Evolutionary conservation across 164 flowering plant genomes (phyloP), one percentile per base, ranked within the genome.

Genomic region (Berberis thunbergii): DNA sequence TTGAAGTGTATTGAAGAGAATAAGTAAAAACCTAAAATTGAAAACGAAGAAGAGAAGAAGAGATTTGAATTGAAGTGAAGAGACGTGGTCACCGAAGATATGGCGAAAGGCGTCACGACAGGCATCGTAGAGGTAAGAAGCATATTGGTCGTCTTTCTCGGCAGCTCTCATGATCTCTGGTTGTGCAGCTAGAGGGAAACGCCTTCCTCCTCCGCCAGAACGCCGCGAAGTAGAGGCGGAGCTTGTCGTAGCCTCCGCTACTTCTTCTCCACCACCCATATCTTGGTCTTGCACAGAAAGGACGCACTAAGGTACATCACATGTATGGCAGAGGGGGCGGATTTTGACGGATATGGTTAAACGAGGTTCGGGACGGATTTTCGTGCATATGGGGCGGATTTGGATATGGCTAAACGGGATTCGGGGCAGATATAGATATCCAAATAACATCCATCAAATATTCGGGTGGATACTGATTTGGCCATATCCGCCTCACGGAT

Each of bases 101-200:
- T 88, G 93, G 61, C 99, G 96, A 61, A 94, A 77, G 43, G 97
- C 97, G 69, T 91, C 99, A 57, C 97, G 96, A 65, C 96, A 94
- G 58, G 97, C 99, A 43, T 94, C 99, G 73, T 86, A 85, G 61
- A 89, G 79, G 71, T 72, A 86, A 57, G 94, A 84, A 59, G 99
- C 96, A 63, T 94, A 91, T 70, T 94, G 97, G 49, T 94, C 99
- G 70, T 94, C 99, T 74, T 94, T 94, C 77, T 94, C 96, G 6
- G 96, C 99, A 6, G 99, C 97, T 73, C 97, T 81, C 99, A 91
- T 94, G 38, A 94, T 76, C 73, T 91, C 99, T 62, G 97, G 97
- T 81, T 89, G 96, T 43, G 99, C 97, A 59, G 41, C 40, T 38
- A 6, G 41, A 26, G 6, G 26, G 10, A 52, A 43, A 43, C 44